Percentiles rank a stretch among this genome's conserved stretches.
phyloP scores from a whole-genome alignment of 225 moss, liverwort and hornwort species.

The Pseudoscleropodium purum region DNA sequence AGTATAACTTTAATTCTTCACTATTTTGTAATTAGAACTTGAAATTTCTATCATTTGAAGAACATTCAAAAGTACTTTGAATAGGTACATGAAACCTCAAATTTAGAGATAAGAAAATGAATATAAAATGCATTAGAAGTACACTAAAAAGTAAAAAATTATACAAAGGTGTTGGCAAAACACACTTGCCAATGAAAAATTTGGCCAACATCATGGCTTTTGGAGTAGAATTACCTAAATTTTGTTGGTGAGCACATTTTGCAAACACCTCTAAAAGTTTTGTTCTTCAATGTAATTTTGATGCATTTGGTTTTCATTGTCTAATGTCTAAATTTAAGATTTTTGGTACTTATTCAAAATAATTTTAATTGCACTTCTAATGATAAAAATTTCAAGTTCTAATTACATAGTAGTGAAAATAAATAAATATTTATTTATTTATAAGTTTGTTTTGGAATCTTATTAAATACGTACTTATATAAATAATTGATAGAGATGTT shows the following conservation, averaged over 20 bases:
- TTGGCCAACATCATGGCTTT: background rate
- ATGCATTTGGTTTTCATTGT: no score
- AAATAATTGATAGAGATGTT: background rate
- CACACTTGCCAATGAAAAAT: accelerated
- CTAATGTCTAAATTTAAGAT: background rate
- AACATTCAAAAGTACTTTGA: background rate
- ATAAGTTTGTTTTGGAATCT: background rate
- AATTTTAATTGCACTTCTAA: background rate
- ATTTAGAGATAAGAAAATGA: background rate
- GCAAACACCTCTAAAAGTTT: background rate
- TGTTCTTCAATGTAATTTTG: background rate
- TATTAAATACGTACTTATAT: background rate
- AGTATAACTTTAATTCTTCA: background rate
- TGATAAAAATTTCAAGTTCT: background rate
- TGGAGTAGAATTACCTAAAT: no score
- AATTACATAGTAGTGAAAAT: background rate
- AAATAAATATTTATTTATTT: no score
- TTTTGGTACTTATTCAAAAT: background rate
- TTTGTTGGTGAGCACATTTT: background rate
- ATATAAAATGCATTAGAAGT: background rate
- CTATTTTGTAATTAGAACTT: background rate
- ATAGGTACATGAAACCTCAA: background rate
- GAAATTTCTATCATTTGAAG: background rate
- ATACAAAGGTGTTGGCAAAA: background rate
- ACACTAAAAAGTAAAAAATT: background rate